phyloP scores from a whole-genome alignment of 2,329 filamentous ascomycete species.

The Aspergillus ustus region DNA sequence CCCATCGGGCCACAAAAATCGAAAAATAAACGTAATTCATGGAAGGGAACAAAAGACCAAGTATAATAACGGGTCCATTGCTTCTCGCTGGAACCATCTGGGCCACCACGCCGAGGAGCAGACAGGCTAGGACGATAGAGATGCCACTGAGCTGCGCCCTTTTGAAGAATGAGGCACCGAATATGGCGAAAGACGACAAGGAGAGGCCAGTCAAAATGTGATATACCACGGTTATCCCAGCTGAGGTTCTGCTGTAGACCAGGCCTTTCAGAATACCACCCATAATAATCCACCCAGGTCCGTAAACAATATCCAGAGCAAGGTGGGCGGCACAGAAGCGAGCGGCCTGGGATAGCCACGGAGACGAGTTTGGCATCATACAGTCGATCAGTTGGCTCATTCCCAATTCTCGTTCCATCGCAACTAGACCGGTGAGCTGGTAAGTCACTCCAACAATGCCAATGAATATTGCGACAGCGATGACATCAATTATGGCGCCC shows the following conservation, averaged over 20 bases:
- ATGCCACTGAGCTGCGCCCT: slow-evolving; percentile 89
- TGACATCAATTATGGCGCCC: slow-evolving; percentile 71
- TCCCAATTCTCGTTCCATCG: slow-evolving; percentile 81
- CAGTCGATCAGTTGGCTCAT: slow-evolving; percentile 89
- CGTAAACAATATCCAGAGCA: slow-evolving; percentile 78
- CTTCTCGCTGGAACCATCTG: slow-evolving; percentile 68
- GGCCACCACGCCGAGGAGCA: slow-evolving; percentile 79
- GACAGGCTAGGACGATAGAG: slow-evolving; percentile 70
- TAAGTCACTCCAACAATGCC: slow-evolving; percentile 82
- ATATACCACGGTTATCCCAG: slow-evolving; percentile 71
- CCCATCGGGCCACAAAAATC: slow-evolving; percentile 76
- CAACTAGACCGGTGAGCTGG: slow-evolving; percentile 83
- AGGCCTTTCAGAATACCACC: slow-evolving; percentile 65
- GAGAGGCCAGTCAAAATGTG: slow-evolving; percentile 78
- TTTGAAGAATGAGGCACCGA: slow-evolving; percentile 82
- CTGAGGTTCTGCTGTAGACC: slow-evolving; percentile 68
- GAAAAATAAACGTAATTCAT: slow-evolving; percentile 87
- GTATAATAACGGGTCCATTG: slow-evolving; percentile 67
- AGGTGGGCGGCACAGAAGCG: slow-evolving; percentile 80
- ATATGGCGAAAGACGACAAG: slow-evolving; percentile 77
- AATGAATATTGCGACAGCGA: slow-evolving; percentile 79
- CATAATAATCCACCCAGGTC: slow-evolving; percentile 81
- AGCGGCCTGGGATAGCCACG: slow-evolving; percentile 78
- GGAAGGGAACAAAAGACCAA: slow-evolving; percentile 80
- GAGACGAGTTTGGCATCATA: slow-evolving; percentile 78